Base-by-base conservation (phyloP, 179 eudicot genomes). In the Spergularia azorica region DNA sequence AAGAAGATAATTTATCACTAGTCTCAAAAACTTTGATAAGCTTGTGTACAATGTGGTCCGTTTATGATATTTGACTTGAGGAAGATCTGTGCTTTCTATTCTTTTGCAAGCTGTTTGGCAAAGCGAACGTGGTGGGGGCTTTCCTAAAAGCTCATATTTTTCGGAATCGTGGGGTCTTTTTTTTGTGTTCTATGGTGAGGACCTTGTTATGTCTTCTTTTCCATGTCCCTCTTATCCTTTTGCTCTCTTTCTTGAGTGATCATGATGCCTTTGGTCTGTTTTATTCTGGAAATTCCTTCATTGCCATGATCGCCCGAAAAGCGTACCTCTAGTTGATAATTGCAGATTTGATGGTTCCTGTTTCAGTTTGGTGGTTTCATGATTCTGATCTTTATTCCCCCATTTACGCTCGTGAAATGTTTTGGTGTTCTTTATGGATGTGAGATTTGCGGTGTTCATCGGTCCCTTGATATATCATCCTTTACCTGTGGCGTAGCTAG, bases 91-190 rank as follows among this genome's bases (percentile, higher is more conserved):
- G 58, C 75, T 80, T 87, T 70, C 82, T 76, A 78, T 78, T 84
- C 77, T 59, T 51, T 82, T 84, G 88, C 80, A 86, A 89, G 93
- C 93, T 90, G 89, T 85, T 88, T 83, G 74, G 86, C 88, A 86
- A 79, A 79, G 26, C 10, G 59, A 87, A 84, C 87, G 79, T 90
- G 89, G 89, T 84, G 73, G 89, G 84, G 81, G 75, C 80, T 72
- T 72, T 71, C 46, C 43, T 50, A 41, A 50, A 70, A 70, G 62
- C 62, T 46, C 74, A 9, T 5, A 18, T 7, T 14, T 59, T 21
- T 66, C 70, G 38, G 14, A 15, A 56, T 56, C 65, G 78, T 55
- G 68, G 77, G 70, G 68, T 60, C 84, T 72, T 54, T 64, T 14
- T 48, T 26, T 26, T 26, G 32, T 20, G 16, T 63, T 39, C 50